Percentiles rank a stretch among this genome's conserved stretches.
These are phyloP conservation scores for Aspergillus neoniger DNA, from an alignment of 2,329 filamentous ascomycete genomes.

Conservation along the genomic window DNA sequence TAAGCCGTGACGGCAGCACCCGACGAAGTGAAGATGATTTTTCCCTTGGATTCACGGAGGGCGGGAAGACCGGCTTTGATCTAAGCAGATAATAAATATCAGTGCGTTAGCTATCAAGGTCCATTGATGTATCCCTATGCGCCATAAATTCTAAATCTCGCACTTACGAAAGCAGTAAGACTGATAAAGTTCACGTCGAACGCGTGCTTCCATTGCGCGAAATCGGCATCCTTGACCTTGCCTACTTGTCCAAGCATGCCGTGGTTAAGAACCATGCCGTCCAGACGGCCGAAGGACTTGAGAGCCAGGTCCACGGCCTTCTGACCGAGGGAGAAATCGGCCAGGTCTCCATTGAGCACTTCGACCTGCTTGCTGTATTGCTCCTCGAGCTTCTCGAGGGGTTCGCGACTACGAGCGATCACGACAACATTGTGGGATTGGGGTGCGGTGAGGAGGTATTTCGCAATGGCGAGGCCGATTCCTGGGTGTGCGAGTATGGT, in stretches of 20 bases:
- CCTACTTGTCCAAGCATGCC: constrained; percentile 76
- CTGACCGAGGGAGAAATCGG: constrained; percentile 56
- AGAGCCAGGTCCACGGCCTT: constrained; percentile 67
- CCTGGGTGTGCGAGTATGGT: constrained; percentile 40
- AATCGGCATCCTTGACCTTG: constrained; percentile 65
- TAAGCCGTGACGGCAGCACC: constrained; percentile 37
- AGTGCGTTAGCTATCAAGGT: not conserved
- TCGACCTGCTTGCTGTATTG: constrained; percentile 58
- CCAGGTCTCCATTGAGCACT: constrained; percentile 59
- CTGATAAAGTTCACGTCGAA: constrained; percentile 91
- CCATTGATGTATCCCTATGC: not conserved
- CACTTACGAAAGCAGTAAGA: constrained; percentile 70
- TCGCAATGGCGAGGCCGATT: constrained; percentile 62
- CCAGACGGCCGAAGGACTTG: constrained; percentile 69
- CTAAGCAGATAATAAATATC: constrained; percentile 12
- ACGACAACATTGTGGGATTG: constrained; percentile 59
- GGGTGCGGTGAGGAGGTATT: constrained; percentile 57
- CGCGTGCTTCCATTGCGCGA: constrained; percentile 71
- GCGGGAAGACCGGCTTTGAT: constrained; percentile 35
- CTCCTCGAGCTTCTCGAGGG: constrained; percentile 56
- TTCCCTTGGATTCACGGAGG: constrained; percentile 37
- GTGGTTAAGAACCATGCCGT: constrained; percentile 87
- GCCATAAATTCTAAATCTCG: not conserved
- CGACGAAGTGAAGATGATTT: constrained; percentile 40
- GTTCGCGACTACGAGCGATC: constrained; percentile 57